Percentiles rank a stretch among this genome's conserved stretches.
These are phyloP conservation scores for Macrotyloma uniflorum DNA, from an alignment of 306 rosid genomes.

Conservation along the genomic window DNA sequence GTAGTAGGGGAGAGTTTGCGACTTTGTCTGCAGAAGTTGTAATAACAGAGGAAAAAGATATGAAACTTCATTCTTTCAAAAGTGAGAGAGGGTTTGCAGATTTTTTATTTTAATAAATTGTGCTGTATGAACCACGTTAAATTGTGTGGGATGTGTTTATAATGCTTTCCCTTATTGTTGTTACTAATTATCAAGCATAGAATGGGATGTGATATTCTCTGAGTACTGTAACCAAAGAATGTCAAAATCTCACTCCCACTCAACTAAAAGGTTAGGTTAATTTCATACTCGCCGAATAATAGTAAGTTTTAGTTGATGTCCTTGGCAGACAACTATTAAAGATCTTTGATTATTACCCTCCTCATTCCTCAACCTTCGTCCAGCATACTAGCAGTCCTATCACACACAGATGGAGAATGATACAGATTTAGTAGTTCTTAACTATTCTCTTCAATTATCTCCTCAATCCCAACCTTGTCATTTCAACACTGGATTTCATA, in stretches of 20 bases:
- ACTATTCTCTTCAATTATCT: background rate
- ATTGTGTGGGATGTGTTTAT: slow-evolving; percentile 7
- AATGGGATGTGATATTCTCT: background rate
- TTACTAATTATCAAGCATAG: slow-evolving; percentile 8
- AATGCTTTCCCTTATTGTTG: background rate
- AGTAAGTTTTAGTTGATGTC: background rate
- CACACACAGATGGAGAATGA: background rate
- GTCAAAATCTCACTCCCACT: background rate
- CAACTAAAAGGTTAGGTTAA: background rate
- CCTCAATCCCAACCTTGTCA: background rate
- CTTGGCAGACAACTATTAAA: background rate
- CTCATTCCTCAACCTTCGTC: background rate
- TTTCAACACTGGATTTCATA: background rate
- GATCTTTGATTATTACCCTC: background rate
- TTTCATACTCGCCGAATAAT: background rate
- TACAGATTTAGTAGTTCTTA: background rate
- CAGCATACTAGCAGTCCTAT: background rate
- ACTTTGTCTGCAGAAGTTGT: background rate
- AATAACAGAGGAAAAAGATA: background rate
- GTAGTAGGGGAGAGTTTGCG: background rate
- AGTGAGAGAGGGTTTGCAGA: background rate
- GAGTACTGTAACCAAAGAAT: background rate
- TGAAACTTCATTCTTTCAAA: background rate
- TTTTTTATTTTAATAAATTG: background rate
- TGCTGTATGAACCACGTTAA: background rate